Base-by-base conservation (phyloP, 2,329 filamentous ascomycete species). In the Trichothecium roseum region DNA sequence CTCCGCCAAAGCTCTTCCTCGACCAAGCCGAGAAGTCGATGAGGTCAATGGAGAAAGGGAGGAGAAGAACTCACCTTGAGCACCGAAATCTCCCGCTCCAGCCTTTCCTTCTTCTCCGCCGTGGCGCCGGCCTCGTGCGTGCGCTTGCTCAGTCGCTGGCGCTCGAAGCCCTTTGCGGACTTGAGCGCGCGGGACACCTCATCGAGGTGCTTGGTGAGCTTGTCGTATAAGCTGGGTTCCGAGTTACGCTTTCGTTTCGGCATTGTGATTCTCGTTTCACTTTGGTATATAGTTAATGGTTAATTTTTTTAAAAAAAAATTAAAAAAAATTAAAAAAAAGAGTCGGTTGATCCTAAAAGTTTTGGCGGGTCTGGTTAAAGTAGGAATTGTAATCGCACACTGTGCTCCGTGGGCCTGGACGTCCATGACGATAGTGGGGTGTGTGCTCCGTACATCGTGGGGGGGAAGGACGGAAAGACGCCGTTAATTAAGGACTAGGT, bases 151-250 rank as follows among this genome's bases (percentile, higher is more conserved):
- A 83, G 69, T 44, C 86, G 83, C 59, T 89, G 84, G 31, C 83
- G 71, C 62, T 89, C 84, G 50, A 85, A 81, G 32, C 79, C 78
- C 52, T 84, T 85, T 38, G 78, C 80, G 9, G 69, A 64, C 56
- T 86, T 86, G 40, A 89, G 66, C 1, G 79, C 80, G 39, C 74
- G 70, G 41, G 69, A 69, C 8, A 89, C 63, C 26, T 77, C 67
- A 50, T 74, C 75, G 43, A 69, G 66, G 47, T 68, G 62, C 45
- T 72, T 68, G 8, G 63, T 56, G n/a, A 79, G 60, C 41, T 67
- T 64, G 8, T 66, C 61, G 8, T 67, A 60, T 31, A 75, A 55
- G 38, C 53, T 59, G 20, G 59, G 55, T 31, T 68, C 63, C 38
- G 52, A 45, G 5, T 51, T 52, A 39, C 72, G 63, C 60, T 77